These are phyloP conservation scores for Saccharomycopsis malanga DNA, from an alignment of 805 yeast genomes.

Conservation along the genomic window DNA sequence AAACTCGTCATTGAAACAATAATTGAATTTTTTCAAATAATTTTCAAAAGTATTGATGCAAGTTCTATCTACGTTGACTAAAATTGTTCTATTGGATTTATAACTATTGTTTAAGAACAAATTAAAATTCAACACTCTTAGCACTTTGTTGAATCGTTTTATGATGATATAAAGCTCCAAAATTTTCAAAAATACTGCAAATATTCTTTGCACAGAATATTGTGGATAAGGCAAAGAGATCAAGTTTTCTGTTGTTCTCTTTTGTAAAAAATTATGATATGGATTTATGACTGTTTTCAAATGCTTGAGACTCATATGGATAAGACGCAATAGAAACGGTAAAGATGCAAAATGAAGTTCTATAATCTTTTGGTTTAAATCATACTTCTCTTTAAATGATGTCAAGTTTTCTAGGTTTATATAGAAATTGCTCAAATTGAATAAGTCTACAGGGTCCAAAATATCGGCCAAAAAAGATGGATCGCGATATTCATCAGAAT, in stretches of 20 bases:
- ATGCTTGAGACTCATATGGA: constrained; percentile 13
- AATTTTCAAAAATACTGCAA: constrained; percentile 12
- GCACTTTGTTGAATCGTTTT: constrained; percentile 18
- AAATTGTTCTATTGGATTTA: constrained; percentile 8
- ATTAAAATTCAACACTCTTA: constrained; percentile 11
- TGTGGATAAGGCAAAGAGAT: constrained; percentile 17
- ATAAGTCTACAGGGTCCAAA: constrained; percentile 18
- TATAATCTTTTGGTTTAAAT: constrained; percentile 15
- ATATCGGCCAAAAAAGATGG: constrained; percentile 15
- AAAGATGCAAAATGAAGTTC: constrained; percentile 15
- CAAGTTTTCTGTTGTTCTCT: constrained; percentile 11
- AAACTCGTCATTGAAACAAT: constrained; percentile 18
- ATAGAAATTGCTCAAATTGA: constrained; percentile 16
- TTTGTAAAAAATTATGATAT: constrained; percentile 14
- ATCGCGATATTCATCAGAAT: constrained; percentile 9
- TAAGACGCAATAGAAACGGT: constrained; percentile 14
- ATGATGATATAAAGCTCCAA: constrained; percentile 16
- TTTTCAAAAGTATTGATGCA: constrained; percentile 19
- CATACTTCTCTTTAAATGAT: constrained; percentile 15
- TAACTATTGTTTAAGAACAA: constrained; percentile 10
- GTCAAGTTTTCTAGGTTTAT: constrained; percentile 9
- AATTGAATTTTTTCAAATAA: constrained; percentile 20
- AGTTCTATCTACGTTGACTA: constrained; percentile 15
- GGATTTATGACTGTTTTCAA: constrained; percentile 16
- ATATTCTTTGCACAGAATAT: constrained; percentile 19